These are phyloP conservation scores for Verticillium zaregamsianum DNA, from an alignment of 2,329 filamentous ascomycete species.

Conservation along the genomic window DNA sequence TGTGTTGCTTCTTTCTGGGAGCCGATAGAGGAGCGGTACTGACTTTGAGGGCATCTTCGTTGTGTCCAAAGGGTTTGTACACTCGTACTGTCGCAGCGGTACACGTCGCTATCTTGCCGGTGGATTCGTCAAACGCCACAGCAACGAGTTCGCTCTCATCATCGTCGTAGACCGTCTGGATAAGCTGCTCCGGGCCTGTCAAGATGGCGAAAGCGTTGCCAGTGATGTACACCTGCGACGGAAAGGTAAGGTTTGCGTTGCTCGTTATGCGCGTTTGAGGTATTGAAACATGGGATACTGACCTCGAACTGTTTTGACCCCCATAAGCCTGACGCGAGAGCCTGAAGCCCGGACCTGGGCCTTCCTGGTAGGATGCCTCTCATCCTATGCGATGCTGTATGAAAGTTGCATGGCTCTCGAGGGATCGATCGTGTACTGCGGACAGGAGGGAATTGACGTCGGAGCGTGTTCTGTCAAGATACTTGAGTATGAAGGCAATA, in stretches of 20 bases:
- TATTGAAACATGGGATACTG: constrained; percentile 24
- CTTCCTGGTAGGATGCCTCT: constrained; percentile 75
- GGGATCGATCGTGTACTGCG: too few species aligned
- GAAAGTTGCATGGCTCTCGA: constrained; percentile 10
- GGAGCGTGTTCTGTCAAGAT: too few species aligned
- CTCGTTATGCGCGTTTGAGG: constrained; percentile 5
- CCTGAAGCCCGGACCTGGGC: constrained; percentile 73
- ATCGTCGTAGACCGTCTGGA: constrained; percentile 91
- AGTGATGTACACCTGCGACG: constrained; percentile 73
- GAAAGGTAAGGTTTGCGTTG: neutral
- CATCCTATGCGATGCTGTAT: constrained; percentile 48
- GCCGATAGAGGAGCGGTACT: neutral
- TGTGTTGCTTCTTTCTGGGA: too few species aligned
- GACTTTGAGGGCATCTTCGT: constrained; percentile 72
- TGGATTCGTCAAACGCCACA: constrained; percentile 73
- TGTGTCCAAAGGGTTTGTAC: constrained; percentile 70
- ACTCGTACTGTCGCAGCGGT: constrained; percentile 65
- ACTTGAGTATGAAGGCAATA: too few species aligned
- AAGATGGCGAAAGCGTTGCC: constrained; percentile 85
- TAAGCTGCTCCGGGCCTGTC: constrained; percentile 64
- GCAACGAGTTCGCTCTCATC: constrained; percentile 64
- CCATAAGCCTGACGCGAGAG: constrained; percentile 71
- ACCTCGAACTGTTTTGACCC: constrained; percentile 69
- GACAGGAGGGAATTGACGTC: too few species aligned
- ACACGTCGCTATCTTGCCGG: constrained; percentile 80